Base-by-base conservation (phyloP, 2,329 filamentous ascomycete genomes). In the Xylaria sp. region DNA sequence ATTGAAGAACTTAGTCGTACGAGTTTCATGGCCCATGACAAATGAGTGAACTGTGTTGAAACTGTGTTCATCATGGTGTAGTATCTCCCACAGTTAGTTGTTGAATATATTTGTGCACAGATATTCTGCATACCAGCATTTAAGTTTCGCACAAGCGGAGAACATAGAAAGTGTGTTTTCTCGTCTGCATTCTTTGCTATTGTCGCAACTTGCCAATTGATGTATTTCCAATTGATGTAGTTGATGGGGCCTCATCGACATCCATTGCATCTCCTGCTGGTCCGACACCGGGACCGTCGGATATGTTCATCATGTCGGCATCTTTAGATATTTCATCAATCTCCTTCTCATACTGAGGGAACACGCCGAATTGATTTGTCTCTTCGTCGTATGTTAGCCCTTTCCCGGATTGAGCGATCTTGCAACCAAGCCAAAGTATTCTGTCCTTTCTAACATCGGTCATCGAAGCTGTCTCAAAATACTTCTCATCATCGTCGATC, bases 401-500 rank as follows among this genome's bases (percentile, higher is more conserved):
- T 27, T 80, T 81, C 1, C 79, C 78, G 0, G 72, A 63, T 1
- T 73, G 72, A 0, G 85, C 82, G 4, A 91, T 81, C 6, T 78
- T 81, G 54, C 83, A 81, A 0, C 84, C 88, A 0, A 91, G 77
- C 81, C 86, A 90, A 0, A 92, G 75, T 0, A 90, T 85, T 0
- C 90, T 82, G 61, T 88, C 86, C 40, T 84, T 85, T 5, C 90
- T 82, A n/a, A 86, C 81, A 18, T 85, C 84, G 0, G 82, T 82
- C 76, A 90, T 90, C 0, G 87, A 90, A 0, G 88, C 80, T 0
- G 87, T 78, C 73, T 92, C 90, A 54, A 92, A 86, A 18, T 85
- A 85, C 50, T 89, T 86, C 69, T 92, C 90, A 12, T 91, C 88
- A n/a, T 92, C 90, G 29, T 92, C 90, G 5, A 89, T 83, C 66